These are phyloP conservation scores for Asterophora lycoperdoides DNA, from an alignment of 768 basidiomycete genomes.

Conservation along the genomic window DNA sequence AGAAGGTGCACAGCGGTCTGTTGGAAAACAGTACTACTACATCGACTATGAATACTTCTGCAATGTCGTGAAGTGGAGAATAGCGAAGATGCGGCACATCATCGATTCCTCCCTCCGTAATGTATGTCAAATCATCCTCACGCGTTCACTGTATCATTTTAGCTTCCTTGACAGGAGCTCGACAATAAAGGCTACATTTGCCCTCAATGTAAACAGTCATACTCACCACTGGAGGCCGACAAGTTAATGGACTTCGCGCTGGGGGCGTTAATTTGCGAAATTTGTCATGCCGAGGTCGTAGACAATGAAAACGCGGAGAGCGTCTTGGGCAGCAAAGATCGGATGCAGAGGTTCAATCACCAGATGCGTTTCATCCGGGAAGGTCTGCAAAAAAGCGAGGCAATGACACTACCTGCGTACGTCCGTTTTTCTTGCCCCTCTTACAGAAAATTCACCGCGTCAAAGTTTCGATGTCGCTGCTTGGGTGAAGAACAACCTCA, in stretches of 20 bases:
- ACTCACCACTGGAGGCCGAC: conserved; percentile 82
- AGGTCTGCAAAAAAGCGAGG: conserved; percentile 84
- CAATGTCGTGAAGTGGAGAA: conserved; percentile 97
- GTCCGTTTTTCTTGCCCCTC: conserved; percentile 24
- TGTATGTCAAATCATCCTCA: conserved; percentile 39
- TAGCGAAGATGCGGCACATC: conserved; percentile 85
- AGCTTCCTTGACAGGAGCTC: conserved; percentile 62
- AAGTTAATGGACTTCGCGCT: conserved; percentile 70
- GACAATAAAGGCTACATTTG: conserved; percentile 98
- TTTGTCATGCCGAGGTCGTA: conserved; percentile 79
- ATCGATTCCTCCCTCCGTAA: conserved; percentile 90
- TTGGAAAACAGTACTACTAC: conserved; percentile 91
- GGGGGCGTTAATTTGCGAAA: conserved; percentile 77
- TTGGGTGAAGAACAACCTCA: conserved; percentile 75
- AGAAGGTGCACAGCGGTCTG: conserved; percentile 83
- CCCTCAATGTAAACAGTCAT: conserved; percentile 79
- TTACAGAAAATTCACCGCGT: conserved; percentile 5
- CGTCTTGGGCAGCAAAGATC: conserved; percentile 81
- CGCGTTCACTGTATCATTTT: not conserved
- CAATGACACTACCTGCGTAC: conserved; percentile 79
- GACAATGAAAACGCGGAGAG: conserved; percentile 92
- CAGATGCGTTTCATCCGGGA: conserved; percentile 87
- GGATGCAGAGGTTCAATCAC: conserved; percentile 92
- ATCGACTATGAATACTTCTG: conserved; percentile 94
- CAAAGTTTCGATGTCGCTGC: conserved; percentile 74